These are phyloP conservation scores for Rugonectria rugulosa DNA, from an alignment of 2,329 filamentous ascomycete species.

Conservation along the genomic window DNA sequence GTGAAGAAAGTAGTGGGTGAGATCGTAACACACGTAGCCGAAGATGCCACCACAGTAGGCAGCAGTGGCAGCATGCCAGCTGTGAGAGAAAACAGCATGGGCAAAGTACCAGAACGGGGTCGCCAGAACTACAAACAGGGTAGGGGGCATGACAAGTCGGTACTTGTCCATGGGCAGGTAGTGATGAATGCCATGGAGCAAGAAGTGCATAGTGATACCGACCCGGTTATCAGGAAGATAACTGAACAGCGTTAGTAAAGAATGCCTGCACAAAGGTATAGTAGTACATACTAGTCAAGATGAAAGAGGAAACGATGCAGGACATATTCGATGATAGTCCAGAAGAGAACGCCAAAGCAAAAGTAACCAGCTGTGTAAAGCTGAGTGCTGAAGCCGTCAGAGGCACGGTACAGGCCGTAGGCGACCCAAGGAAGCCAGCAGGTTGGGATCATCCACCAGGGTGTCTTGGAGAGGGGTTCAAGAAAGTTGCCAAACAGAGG, in stretches of 20 bases:
- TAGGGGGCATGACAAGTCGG: constrained; percentile 94
- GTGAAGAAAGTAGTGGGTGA: constrained; percentile 99
- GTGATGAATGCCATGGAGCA: constrained; percentile 96
- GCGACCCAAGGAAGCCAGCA: constrained; percentile 84
- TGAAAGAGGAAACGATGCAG: constrained; percentile 94
- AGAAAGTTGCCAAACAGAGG: constrained; percentile 97
- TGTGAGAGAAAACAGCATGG: constrained; percentile 79
- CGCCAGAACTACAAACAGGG: constrained; percentile 83
- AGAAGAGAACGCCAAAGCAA: constrained; percentile 75
- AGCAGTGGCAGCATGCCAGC: constrained; percentile 82
- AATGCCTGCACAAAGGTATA: neutral
- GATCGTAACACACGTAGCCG: constrained; percentile 94
- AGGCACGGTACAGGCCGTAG: constrained; percentile 75
- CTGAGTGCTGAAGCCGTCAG: constrained; percentile 63
- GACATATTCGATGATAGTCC: constrained; percentile 89
- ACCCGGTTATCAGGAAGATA: constrained; percentile 91
- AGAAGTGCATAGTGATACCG: constrained; percentile 86
- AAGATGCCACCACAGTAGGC: constrained; percentile 92
- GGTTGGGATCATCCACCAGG: constrained; percentile 89
- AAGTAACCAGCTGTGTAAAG: constrained; percentile 67
- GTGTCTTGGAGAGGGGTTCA: constrained; percentile 94
- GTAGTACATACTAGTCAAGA: constrained; percentile 77
- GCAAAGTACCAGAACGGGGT: constrained; percentile 93
- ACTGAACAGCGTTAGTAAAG: constrained; percentile 55
- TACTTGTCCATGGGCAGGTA: constrained; percentile 99